Percentiles rank a stretch among this genome's conserved stretches.
phyloP scores from a whole-genome alignment of 768 basidiomycete species.

The Amanita phalloides region DNA sequence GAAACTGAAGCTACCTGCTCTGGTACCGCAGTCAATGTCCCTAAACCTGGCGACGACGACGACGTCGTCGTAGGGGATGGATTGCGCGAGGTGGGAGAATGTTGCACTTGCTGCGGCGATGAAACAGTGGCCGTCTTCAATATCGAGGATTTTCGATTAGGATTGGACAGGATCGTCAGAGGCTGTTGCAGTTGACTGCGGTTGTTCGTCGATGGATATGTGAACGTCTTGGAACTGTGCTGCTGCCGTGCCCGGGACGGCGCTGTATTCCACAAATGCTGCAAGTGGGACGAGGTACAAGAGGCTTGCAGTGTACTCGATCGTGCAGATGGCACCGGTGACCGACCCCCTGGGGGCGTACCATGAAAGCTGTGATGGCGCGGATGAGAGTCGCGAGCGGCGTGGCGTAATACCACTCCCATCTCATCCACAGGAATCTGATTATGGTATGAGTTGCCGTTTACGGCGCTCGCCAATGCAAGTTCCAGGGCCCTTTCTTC shows the following conservation, averaged over 20 bases:
- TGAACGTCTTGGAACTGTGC: not conserved
- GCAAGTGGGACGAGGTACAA: not conserved
- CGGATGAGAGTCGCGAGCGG: not conserved
- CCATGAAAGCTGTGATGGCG: conserved; percentile 3
- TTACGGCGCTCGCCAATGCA: not conserved
- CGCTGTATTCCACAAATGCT: not conserved
- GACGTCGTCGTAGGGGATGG: not conserved
- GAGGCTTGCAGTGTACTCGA: not conserved
- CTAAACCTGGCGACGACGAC: not conserved
- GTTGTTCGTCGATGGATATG: conserved; percentile 1
- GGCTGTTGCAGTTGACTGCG: not conserved
- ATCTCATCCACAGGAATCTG: conserved; percentile 2
- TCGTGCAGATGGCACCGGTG: not conserved
- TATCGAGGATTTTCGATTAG: not conserved
- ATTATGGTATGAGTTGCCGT: conserved; percentile 4
- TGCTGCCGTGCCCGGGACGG: conserved; percentile 1
- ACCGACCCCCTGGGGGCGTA: conserved; percentile 10
- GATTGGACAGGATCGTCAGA: conserved; percentile 1
- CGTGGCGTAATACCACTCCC: conserved; percentile 1
- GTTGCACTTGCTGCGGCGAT: not conserved
- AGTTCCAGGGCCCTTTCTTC: conserved; percentile 20
- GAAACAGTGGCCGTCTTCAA: not conserved
- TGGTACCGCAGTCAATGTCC: not conserved
- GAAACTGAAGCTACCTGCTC: conserved; percentile 13
- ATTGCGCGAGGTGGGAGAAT: not conserved